These are phyloP conservation scores for Fusarium marasasianum DNA, from an alignment of 2,329 filamentous ascomycete genomes.

Conservation along the genomic window DNA sequence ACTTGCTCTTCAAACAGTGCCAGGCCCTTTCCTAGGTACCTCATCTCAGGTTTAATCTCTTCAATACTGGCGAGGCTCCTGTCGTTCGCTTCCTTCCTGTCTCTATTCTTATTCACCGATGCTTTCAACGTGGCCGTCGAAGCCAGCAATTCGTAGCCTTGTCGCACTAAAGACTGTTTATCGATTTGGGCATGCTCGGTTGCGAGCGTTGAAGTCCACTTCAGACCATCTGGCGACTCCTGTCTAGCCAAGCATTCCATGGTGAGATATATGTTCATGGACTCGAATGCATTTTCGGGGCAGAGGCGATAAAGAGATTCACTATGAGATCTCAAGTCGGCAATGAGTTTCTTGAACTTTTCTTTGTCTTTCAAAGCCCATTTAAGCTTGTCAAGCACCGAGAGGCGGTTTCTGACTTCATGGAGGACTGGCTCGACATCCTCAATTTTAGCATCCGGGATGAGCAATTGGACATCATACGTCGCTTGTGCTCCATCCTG, in stretches of 20 bases:
- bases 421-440: neutral
- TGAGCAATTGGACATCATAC: neutral
- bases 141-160: neutral
- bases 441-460: neutral
- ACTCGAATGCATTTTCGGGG: neutral
- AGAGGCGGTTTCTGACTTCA: neutral
- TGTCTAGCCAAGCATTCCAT: neutral
- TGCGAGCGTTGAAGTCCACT: neutral
- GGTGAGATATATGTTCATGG: neutral
- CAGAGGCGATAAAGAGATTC: neutral
- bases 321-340: neutral
- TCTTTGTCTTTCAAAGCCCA: neutral
- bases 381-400: neutral
- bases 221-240: neutral
- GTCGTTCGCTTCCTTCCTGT: rapidly evolving
- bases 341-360: neutral
- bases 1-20: neutral
- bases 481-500: neutral
- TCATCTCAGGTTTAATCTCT: neutral
- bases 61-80: neutral
- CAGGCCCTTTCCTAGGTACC: neutral
- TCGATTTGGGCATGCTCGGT: rapidly evolving
- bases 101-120: neutral
- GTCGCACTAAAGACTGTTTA: neutral
- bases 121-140: neutral